Percentiles rank a stretch among this genome's conserved stretches.
Evolutionary conservation across 163 green algal genomes (phyloP).

Genomic region (Picocystis sp.): DNA sequence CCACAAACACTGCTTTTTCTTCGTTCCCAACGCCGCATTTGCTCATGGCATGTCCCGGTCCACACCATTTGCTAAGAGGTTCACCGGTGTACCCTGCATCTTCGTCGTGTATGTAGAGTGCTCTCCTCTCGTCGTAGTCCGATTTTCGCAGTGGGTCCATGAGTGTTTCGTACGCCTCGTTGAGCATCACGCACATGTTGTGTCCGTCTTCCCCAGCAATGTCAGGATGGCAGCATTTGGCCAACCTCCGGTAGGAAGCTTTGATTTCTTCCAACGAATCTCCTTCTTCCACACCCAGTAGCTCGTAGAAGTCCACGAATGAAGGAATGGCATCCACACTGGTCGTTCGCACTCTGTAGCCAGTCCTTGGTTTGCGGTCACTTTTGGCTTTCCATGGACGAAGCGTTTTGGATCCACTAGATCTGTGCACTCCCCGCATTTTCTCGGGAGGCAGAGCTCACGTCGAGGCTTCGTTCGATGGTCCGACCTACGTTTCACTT

Average conservation of each 20-base stretch:
- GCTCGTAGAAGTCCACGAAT: conserved; percentile 20
- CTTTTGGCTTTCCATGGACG: too few species aligned
- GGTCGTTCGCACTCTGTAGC: too few species aligned
- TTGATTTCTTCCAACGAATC: conserved; percentile 42
- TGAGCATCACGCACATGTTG: conserved; percentile 71
- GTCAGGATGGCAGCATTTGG: conserved; percentile 70
- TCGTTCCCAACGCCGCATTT: conserved; percentile 10
- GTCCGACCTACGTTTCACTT: too few species aligned
- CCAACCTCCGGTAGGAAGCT: conserved; percentile 49
- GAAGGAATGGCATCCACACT: neutral
- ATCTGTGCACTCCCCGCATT: too few species aligned
- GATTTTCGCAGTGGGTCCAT: conserved; percentile 8
- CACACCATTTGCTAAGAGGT: conserved; percentile 17
- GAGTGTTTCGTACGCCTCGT: conserved; percentile 40
- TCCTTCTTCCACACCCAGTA: conserved; percentile 29
- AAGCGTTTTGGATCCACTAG: too few species aligned
- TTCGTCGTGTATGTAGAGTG: conserved; percentile 4
- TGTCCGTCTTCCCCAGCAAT: conserved; percentile 48
- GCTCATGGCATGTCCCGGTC: conserved; percentile 17
- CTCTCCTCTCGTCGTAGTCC: conserved; percentile 11
- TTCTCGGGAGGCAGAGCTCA: too few species aligned
- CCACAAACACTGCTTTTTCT: conserved; percentile 79
- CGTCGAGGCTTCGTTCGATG: too few species aligned
- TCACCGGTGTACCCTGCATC: conserved; percentile 12
- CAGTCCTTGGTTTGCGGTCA: too few species aligned